phyloP scores from a whole-genome alignment of 257 asterid genomes.

The Nicotiana paniculata region DNA sequence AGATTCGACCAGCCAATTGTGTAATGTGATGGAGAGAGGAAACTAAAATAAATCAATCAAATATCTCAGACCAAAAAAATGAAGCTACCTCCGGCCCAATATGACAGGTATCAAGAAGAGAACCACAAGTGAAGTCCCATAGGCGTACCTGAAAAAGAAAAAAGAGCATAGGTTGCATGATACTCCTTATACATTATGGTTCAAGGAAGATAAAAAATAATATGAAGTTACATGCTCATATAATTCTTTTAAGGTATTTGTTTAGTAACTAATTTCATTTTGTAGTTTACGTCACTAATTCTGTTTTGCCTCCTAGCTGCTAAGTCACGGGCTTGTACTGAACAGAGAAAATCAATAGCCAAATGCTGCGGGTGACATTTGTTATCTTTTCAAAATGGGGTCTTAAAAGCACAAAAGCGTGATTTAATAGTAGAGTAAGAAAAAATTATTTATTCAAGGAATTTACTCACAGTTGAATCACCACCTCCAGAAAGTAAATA shows the following conservation, averaged over 20 bases:
- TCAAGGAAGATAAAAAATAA: not conserved
- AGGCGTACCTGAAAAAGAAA: conserved; percentile 64
- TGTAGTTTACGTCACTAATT: not conserved
- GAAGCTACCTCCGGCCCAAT: conserved; percentile 57
- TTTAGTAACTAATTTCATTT: not conserved
- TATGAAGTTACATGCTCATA: not conserved
- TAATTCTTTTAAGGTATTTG: not conserved
- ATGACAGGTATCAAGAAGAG: conserved; percentile 78
- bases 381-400: not conserved
- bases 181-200: not conserved
- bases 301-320: not conserved
- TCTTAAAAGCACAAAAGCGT: not conserved
- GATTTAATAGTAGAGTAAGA: not conserved
- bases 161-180: not conserved
- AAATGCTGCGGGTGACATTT: not conserved
- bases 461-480: conserved; percentile 85
- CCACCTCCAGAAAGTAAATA: conserved; percentile 90
- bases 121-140: conserved; percentile 76
- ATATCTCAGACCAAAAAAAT: conserved; percentile 2
- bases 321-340: not conserved
- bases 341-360: not conserved
- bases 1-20: not conserved
- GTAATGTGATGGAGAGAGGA: not conserved
- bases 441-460: not conserved
- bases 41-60: conserved; percentile 7